Conservation (phyloP, 371 early-diverging fungal species). For the Apophysomyces variabilis region DNA sequence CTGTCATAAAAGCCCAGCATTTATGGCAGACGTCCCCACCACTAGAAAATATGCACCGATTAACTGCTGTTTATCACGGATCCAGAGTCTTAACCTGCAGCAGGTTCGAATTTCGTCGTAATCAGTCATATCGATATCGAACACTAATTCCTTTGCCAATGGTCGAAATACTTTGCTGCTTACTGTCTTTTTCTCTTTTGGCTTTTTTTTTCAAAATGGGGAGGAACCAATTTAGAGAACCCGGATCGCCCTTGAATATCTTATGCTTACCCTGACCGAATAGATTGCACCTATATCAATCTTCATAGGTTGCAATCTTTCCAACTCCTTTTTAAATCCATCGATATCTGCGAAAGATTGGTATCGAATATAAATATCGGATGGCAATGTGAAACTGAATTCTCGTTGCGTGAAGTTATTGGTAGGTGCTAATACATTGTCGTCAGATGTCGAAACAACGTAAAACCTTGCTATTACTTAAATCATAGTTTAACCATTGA, state of each 20-base stretch:
- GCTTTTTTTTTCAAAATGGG: constrained; percentile 45
- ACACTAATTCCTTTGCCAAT: constrained; percentile 93
- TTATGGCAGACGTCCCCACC: constrained; percentile 88
- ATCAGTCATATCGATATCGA: constrained; percentile 99
- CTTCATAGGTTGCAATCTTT: constrained; percentile 80
- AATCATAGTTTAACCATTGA: constrained; percentile 85
- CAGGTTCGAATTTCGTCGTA: constrained; percentile 97
- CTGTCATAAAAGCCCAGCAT: constrained; percentile 96
- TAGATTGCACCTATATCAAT: constrained; percentile 99
- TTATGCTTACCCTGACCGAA: constrained; percentile 61
- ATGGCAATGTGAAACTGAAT: constrained; percentile 87
- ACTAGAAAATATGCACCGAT: constrained; percentile 31
- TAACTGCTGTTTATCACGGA: background rate
- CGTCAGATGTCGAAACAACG: background rate
- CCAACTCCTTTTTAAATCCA: constrained; percentile 80
- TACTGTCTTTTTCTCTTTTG: constrained; percentile 80
- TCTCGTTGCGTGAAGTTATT: constrained; percentile 86
- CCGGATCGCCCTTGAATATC: background rate
- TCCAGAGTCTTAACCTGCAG: constrained; percentile 65
- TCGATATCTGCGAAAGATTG: constrained; percentile 77
- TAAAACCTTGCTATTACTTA: constrained; percentile 41
- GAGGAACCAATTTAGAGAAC: background rate
- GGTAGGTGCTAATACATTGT: constrained; percentile 35
- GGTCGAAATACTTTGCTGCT: constrained; percentile 77
- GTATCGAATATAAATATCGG: constrained; percentile 89